A percentile compares a stretch with the other conserved stretches of the same genome.
Evolutionary conservation across 176 grass and related monocot species (phyloP).

Genomic region (Cymbopogon citratus): DNA sequence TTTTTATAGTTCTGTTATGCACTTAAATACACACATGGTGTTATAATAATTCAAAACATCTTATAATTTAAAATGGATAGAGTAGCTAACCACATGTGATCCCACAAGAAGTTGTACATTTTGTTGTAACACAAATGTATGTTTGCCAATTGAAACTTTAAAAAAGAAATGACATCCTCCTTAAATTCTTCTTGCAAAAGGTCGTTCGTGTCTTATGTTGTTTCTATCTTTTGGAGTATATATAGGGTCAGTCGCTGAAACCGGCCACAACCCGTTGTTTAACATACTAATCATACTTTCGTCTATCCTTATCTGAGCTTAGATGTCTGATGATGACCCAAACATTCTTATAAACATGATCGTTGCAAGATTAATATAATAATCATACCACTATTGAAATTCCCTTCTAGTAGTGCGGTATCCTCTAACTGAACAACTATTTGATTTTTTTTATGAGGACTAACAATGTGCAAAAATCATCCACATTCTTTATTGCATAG

Average conservation of each 20-base stretch:
- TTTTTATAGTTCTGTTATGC: too few relatives aligned
- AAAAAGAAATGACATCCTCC: neutral
- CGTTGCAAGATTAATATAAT: neutral
- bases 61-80: too few relatives aligned
- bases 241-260: neutral
- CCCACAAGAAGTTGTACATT: too few relatives aligned
- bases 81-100: too few relatives aligned
- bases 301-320: neutral
- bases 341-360: neutral
- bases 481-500: neutral
- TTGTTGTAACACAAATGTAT: too few relatives aligned
- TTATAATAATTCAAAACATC: too few relatives aligned
- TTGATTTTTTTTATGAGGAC: neutral
- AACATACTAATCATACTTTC: neutral
- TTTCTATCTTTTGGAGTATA: neutral
- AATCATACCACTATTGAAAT: too few relatives aligned
- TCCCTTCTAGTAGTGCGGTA: neutral
- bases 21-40: too few relatives aligned
- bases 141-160: neutral
- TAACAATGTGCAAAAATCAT: neutral
- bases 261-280: neutral
- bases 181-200: neutral
- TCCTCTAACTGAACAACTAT: neutral
- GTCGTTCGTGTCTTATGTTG: neutral
- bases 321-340: neutral